Conservation (phyloP, 2,329 filamentous ascomycete species). For the Aspergillus sp. region DNA sequence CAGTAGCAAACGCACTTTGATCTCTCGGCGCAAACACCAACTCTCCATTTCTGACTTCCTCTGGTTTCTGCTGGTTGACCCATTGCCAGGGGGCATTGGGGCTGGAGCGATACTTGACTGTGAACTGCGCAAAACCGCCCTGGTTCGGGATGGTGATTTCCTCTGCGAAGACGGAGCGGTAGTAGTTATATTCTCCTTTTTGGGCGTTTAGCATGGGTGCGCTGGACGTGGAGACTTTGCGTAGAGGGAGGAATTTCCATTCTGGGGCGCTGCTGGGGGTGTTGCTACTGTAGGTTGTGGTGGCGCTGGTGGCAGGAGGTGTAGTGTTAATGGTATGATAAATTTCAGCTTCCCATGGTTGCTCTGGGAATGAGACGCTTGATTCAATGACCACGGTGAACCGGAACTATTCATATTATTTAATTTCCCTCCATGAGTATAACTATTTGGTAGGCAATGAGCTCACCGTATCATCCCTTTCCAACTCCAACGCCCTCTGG, state of each 20-base stretch:
- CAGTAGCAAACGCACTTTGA: constrained; percentile 21
- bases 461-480: constrained; percentile 21
- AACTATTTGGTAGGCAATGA: neutral
- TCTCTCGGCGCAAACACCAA: constrained; percentile 19
- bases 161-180: constrained; percentile 30
- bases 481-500: constrained; percentile 19
- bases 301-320: neutral
- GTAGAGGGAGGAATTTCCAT: constrained; percentile 55
- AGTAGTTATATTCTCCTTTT: constrained; percentile 14
- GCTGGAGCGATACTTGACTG: constrained; percentile 37
- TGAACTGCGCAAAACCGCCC: constrained; percentile 33
- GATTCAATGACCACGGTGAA: constrained; percentile 68
- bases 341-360: constrained; percentile 64
- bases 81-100: constrained; percentile 36
- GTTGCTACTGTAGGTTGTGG: constrained; percentile 32
- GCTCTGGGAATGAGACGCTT: constrained; percentile 46
- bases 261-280: constrained; percentile 10
- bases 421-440: constrained; percentile 2
- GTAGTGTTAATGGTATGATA: constrained; percentile 63
- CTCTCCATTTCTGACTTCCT: constrained; percentile 34
- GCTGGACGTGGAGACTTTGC: constrained; percentile 26
- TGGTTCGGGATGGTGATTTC: constrained; percentile 22
- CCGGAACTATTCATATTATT: constrained; percentile 36
- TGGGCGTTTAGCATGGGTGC: constrained; percentile 23
- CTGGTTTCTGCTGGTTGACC: constrained; percentile 37